These are phyloP conservation scores for Barnettozyma wickerhamii DNA, from an alignment of 805 yeast species.

Conservation along the genomic window DNA sequence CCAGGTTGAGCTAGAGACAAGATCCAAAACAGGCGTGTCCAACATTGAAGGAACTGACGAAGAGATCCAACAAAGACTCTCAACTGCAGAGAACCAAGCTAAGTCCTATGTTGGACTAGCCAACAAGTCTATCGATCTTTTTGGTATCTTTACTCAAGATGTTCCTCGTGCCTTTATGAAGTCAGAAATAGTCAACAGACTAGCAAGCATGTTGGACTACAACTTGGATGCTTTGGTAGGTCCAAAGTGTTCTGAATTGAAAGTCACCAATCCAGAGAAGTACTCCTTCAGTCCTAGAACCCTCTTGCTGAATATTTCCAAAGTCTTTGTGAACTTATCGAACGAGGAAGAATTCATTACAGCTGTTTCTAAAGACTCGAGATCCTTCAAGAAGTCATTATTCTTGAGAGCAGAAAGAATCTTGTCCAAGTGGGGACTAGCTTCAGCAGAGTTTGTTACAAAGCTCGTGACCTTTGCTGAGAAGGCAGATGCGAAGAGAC, in stretches of 20 bases:
- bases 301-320: conserved; percentile 62
- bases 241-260: conserved; percentile 84
- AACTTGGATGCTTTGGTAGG: conserved; percentile 92
- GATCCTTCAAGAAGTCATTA: conserved; percentile 70
- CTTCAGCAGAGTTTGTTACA: conserved; percentile 50
- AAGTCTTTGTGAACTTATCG: conserved; percentile 72
- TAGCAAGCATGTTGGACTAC: conserved; percentile 94
- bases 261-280: conserved; percentile 77
- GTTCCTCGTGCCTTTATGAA: conserved; percentile 84
- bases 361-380: conserved; percentile 87
- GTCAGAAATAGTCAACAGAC: conserved; percentile 86
- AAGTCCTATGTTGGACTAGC: conserved; percentile 78
- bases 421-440: conserved; percentile 49
- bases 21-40: conserved; percentile 31
- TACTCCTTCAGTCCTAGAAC: conserved; percentile 80
- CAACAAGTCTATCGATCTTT: conserved; percentile 74
- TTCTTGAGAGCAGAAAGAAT: conserved; percentile 71
- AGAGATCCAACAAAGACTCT: conserved; percentile 54
- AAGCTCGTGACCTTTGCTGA: conserved; percentile 53
- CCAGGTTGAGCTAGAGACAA: conserved; percentile 57
- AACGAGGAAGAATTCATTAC: conserved; percentile 58
- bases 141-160: conserved; percentile 77
- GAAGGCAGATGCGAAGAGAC: conserved; percentile 56
- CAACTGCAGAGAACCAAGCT: conserved; percentile 69
- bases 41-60: conserved; percentile 50